Percentiles rank a stretch among this genome's conserved stretches.
Evolutionary conservation across 306 rosid genomes (phyloP).

Genomic region (Styphnolobium japonicum): DNA sequence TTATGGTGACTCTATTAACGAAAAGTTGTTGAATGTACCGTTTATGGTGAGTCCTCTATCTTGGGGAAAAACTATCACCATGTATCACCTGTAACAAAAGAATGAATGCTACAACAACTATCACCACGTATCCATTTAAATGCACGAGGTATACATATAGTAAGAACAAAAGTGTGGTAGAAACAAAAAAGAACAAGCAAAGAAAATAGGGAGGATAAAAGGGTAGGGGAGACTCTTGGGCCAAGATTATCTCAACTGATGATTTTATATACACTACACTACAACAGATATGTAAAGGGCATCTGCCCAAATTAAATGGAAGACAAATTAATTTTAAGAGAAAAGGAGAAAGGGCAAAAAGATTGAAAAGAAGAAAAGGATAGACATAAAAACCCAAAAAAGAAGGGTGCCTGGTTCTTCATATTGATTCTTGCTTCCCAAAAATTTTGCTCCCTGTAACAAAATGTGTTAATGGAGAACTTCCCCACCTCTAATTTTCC

Average conservation of each 20-base stretch:
- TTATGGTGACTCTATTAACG: no score
- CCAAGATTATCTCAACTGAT: slow-evolving; percentile 42
- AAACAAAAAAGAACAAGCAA: not conserved
- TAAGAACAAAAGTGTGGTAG: not conserved
- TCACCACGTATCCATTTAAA: slow-evolving; percentile 19
- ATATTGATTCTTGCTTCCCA: slow-evolving; percentile 32
- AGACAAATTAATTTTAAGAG: slow-evolving; percentile 32
- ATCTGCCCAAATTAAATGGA: slow-evolving; percentile 56
- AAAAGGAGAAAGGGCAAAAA: not conserved
- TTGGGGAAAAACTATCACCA: no score
- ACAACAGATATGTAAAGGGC: slow-evolving; percentile 54
- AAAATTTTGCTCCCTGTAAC: slow-evolving; percentile 32
- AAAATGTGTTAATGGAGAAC: slow-evolving; percentile 50
- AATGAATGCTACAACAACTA: not conserved
- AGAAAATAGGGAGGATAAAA: not conserved
- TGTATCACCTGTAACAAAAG: not conserved
- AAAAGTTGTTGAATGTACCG: no score
- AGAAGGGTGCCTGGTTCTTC: slow-evolving; percentile 23
- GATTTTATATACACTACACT: slow-evolving; percentile 73
- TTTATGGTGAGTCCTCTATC: no score
- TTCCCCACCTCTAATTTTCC: slow-evolving; percentile 35
- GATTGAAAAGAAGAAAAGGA: not conserved
- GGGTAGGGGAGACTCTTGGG: slow-evolving; percentile 25
- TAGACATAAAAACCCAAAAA: slow-evolving; percentile 19
- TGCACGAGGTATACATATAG: not conserved